A percentile compares a stretch with the other conserved stretches of the same genome.
phyloP scores from a whole-genome alignment of 75 land plant genomes.

The Selaginella moellendorffii region DNA sequence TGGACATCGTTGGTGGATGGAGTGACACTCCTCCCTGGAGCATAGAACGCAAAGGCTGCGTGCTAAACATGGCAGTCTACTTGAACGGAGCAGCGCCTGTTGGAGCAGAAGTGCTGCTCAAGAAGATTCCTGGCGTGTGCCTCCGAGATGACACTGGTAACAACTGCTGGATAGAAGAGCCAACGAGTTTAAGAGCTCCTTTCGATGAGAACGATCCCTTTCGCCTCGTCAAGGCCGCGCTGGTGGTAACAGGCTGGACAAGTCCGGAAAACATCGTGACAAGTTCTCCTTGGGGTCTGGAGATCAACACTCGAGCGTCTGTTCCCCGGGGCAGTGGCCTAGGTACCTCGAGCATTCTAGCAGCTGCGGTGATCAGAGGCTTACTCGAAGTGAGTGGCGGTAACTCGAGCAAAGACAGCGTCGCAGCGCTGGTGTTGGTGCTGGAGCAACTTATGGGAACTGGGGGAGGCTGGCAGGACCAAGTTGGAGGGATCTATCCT shows the following conservation, averaged over 20 bases:
- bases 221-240: conserved; percentile 90
- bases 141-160: conserved; percentile 66
- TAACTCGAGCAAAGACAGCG: conserved; percentile 57
- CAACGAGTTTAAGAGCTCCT: conserved; percentile 38
- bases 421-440: conserved; percentile 68
- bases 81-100: conserved; percentile 58
- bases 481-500: conserved; percentile 88
- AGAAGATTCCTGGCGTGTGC: conserved; percentile 25
- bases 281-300: conserved; percentile 24
- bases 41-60: conserved; percentile 78
- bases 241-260: conserved; percentile 49
- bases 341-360: conserved; percentile 90
- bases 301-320: conserved; percentile 73
- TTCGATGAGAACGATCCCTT: conserved; percentile 60
- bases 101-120: conserved; percentile 44
- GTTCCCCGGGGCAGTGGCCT: conserved; percentile 95
- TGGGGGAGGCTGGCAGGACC: conserved; percentile 99
- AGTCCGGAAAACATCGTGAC: neutral
- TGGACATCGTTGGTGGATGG: conserved; percentile 98
- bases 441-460: conserved; percentile 98
- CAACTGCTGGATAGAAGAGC: conserved; percentile 30
- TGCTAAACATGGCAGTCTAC: conserved; percentile 82
- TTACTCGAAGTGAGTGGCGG: conserved; percentile 44
- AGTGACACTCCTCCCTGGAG: conserved; percentile 99
- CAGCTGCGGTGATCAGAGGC: conserved; percentile 92